A percentile compares a stretch with the other conserved stretches of the same genome.
These are phyloP conservation scores for Prinsepia uniflora DNA, from an alignment of 306 rosid genomes.

Conservation along the genomic window DNA sequence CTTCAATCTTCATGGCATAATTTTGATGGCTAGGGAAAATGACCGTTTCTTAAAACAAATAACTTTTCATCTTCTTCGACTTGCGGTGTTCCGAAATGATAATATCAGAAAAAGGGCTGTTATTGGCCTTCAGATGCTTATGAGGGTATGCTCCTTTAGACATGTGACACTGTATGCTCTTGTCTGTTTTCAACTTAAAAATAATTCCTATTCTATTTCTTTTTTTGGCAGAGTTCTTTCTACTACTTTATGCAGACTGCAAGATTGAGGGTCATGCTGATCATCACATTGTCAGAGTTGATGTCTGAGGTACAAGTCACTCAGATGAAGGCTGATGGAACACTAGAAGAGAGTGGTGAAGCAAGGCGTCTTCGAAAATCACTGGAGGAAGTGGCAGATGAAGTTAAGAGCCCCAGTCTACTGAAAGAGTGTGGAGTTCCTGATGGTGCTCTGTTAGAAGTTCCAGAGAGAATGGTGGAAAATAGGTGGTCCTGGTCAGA, in stretches of 20 bases:
- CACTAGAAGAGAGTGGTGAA: constrained; percentile 95
- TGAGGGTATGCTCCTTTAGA: constrained; percentile 62
- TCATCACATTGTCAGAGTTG: constrained; percentile 89
- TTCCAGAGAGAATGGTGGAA: constrained; percentile 68
- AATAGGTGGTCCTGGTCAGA: constrained; percentile 92
- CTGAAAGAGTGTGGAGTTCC: constrained; percentile 75
- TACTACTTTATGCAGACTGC: constrained; percentile 87
- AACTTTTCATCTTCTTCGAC: constrained; percentile 92
- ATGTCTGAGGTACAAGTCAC: constrained; percentile 99
- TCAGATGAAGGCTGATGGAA: constrained; percentile 95
- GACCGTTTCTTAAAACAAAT: constrained; percentile 98
- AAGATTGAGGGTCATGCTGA: constrained; percentile 92
- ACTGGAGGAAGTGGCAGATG: constrained; percentile 79
- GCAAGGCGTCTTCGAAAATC: constrained; percentile 85
- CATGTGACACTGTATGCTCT: constrained; percentile 15
- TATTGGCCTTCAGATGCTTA: constrained; percentile 87
- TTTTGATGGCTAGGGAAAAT: constrained; percentile 94
- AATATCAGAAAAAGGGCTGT: constrained; percentile 89
- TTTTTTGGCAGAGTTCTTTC: constrained; percentile 81
- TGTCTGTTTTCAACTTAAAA: constrained; percentile 14
- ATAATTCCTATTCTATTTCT: constrained; percentile 16
- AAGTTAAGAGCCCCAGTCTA: constrained; percentile 52
- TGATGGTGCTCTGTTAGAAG: constrained; percentile 55
- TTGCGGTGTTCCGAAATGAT: constrained; percentile 91
- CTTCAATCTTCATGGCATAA: constrained; percentile 85